Base-by-base conservation (phyloP, 345 rosid species). In the Stellera chamaejasme region DNA sequence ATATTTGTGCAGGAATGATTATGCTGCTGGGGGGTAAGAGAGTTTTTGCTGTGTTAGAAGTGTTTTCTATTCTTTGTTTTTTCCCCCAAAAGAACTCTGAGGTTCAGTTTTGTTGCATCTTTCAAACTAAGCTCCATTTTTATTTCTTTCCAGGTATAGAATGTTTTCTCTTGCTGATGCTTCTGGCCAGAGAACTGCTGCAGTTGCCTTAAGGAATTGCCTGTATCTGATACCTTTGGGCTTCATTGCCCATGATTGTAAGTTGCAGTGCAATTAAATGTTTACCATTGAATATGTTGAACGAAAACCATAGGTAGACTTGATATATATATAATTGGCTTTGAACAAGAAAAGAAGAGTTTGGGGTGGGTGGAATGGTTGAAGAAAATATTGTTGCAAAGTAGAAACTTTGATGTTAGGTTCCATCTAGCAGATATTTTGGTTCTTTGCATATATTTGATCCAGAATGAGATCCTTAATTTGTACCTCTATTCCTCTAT, bases 131-230 rank as follows among this genome's bases (percentile, higher is more conserved):
- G 39, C 39, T 5, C 46, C 6, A 50, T 70, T 32, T 39, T 2
- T 66, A n/a, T 46, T 2, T 43, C 39, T 61, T 2, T 66, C 45
- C 82, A 91, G 96, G 72, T 88, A 69, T 70, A 88, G 80, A 79
- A 88, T 91, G 96, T 43, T 92, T 54, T 86, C 98, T n/a, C 86
- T 89, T 61, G 73, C 79, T 57, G 99, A 89, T 77, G 72, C 96
- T 52, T 81, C 87, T 52, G 94, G 99, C 60, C 75, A 58, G 67
- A 87, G 81, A 72, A 84, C 94, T 46, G 84, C 96, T 48, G 60
- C 74, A 11, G 94, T 82, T 45, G 96, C 97, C 45, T 64, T 92
- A 25, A 82, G 97, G 79, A 92, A 89, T 77, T 92, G 96, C 73
- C 66, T 86, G 36, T 92, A 92, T 79, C 73, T 92, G 66, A 68